phyloP scores from a whole-genome alignment of 257 asterid species.

The Apocynum venetum region DNA sequence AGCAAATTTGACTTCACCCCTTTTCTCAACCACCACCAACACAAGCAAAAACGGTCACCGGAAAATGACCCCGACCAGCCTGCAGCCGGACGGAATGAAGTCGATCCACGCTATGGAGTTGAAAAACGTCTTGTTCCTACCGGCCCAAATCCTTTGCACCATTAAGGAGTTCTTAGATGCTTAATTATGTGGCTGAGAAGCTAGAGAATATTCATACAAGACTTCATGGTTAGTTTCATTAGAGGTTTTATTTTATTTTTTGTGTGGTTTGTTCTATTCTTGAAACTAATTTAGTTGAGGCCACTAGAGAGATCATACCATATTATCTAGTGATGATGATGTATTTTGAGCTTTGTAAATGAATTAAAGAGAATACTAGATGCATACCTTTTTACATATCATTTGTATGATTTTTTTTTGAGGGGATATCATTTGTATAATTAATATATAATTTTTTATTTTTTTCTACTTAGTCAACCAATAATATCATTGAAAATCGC shows the following conservation, averaged over 20 bases:
- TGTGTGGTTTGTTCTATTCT: neutral
- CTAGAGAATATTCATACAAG: neutral
- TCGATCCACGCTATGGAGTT: constrained; percentile 66
- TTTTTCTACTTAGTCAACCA: neutral
- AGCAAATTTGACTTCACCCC: constrained; percentile 58
- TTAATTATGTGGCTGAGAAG: neutral
- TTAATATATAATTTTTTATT: constrained; percentile 5
- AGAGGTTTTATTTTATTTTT: neutral
- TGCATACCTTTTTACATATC: no score
- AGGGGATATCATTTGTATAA: no score
- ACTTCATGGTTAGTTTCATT: neutral
- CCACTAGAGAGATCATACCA: neutral
- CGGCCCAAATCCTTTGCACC: constrained; percentile 89
- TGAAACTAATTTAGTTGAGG: neutral
- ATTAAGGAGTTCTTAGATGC: constrained; percentile 27
- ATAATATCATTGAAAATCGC: neutral
- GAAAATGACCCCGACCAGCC: constrained; percentile 3
- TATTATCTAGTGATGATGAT: neutral
- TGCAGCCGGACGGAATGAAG: constrained; percentile 20
- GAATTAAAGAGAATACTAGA: constrained; percentile 5
- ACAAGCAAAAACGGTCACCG: constrained; percentile 7
- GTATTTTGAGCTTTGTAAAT: constrained; percentile 16
- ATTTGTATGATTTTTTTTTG: no score
- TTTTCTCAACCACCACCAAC: constrained; percentile 34
- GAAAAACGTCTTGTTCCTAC: constrained; percentile 74